Base-by-base conservation (phyloP, 805 yeast genomes). In the Metschnikowia cerradonensis region DNA sequence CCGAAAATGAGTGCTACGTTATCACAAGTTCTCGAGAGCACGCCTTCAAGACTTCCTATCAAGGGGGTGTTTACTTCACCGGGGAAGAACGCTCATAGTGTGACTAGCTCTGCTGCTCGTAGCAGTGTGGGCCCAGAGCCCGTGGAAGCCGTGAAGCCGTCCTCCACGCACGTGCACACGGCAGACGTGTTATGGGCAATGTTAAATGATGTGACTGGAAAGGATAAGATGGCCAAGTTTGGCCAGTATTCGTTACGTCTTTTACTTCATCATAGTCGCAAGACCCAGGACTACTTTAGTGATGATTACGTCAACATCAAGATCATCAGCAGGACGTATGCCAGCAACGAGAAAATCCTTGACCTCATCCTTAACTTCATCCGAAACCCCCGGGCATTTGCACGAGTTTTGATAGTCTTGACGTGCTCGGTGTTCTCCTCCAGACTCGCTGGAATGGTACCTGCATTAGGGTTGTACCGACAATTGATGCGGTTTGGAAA, bases 401-500 rank as follows among this genome's bases (percentile, higher is more conserved):
- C 72, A 22, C 62, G 65, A 32, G 63, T 71, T 2, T 57, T 73
- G 14, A 56, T 63, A 17, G 67, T 75, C 2, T 59, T 77, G 7
- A 53, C 72, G 6, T 66, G 76, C 45, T 69, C 74, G 3, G 61
- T 71, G n/a, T 72, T 78, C 50, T 65, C 70, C 41, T 59, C 66
- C 30, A 72, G 72, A 58, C 69, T 73, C 20, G 61, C 65, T 23
- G 83, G 75, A n/a, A 66, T 73, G 52, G 78, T 76, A 10, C 66
- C 63, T 35, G 80, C 77, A 52, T 70, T 79, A 47, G 78, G 77
- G 47, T 66, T 77, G 10, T 86, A 83, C 64, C 78, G 94, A 65
- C 89, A 84, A 60, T 75, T 83, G 48, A 66, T 86, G 56, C 75
- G 92, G 57, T 84, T 84, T 52, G 92, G 91, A 38, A 80, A 82